phyloP scores from a whole-genome alignment of 768 basidiomycete genomes.

The Russula abietina region DNA sequence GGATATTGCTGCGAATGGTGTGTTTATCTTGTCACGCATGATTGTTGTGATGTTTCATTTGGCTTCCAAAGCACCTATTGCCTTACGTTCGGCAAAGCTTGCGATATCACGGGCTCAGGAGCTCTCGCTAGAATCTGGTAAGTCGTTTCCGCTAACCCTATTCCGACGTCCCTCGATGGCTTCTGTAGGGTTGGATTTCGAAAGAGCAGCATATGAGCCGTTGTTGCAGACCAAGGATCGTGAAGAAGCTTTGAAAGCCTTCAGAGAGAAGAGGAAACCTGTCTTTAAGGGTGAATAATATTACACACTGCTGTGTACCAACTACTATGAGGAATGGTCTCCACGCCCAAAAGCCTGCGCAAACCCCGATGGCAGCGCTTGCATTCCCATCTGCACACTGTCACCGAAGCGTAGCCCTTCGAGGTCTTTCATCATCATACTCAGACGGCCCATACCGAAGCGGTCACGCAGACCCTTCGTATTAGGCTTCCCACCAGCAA shows the following conservation, averaged over 20 bases:
- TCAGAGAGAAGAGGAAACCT: constrained; percentile 75
- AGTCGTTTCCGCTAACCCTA: constrained; percentile 2
- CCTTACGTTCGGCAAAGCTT: constrained; percentile 81
- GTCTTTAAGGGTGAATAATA: constrained; percentile 73
- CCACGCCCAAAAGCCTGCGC: constrained; percentile 40
- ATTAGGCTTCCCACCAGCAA: constrained; percentile 34
- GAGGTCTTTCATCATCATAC: constrained; percentile 83
- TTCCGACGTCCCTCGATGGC: neutral
- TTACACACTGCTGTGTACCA: constrained; percentile 4
- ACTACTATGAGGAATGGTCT: constrained; percentile 8
- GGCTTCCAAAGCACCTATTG: constrained; percentile 60
- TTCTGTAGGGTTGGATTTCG: constrained; percentile 80
- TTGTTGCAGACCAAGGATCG: constrained; percentile 73
- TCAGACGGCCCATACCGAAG: constrained; percentile 62
- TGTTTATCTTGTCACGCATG: constrained; percentile 17
- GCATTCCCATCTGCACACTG: constrained; percentile 48
- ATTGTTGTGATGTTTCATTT: neutral
- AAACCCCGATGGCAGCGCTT: constrained; percentile 48
- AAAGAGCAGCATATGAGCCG: constrained; percentile 77
- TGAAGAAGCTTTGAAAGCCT: constrained; percentile 77
- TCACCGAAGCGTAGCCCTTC: constrained; percentile 60
- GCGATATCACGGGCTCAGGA: constrained; percentile 79
- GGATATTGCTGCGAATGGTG: constrained; percentile 64
- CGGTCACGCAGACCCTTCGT: constrained; percentile 54
- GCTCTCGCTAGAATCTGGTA: constrained; percentile 70